Evolutionary conservation across 352 stramenopile genomes (phyloP).

Genomic region (Phytopythium cucurbitacearum): DNA sequence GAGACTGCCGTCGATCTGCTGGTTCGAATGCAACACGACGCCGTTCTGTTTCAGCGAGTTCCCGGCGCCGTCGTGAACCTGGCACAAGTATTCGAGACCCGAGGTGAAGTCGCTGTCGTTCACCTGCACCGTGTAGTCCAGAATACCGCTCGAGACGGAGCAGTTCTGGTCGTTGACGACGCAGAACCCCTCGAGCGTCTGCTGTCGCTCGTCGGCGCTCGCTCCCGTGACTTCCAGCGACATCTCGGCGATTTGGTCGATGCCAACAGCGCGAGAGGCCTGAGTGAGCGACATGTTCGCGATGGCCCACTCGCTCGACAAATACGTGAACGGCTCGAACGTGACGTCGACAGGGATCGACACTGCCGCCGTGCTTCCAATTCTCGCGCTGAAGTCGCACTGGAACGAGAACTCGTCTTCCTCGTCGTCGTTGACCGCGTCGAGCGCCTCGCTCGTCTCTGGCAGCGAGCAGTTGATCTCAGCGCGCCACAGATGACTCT

Average conservation of each 20-base stretch:
- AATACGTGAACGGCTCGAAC: conserved; percentile 5
- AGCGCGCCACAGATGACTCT: conserved; percentile 1
- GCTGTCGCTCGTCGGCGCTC: conserved; percentile 1
- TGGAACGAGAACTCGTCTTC: background rate
- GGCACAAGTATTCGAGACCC: conserved; percentile 29
- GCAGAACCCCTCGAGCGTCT: conserved; percentile 22
- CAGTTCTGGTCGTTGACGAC: conserved; percentile 26
- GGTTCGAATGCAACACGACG: conserved; percentile 16
- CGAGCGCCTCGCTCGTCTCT: conserved; percentile 2
- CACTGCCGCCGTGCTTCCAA: background rate
- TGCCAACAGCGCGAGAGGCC: background rate
- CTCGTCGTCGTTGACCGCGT: background rate
- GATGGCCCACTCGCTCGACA: conserved; percentile 8
- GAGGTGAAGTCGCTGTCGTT: conserved; percentile 32
- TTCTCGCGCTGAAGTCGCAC: conserved; percentile 1
- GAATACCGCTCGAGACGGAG: conserved; percentile 16
- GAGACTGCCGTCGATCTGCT: conserved; percentile 30
- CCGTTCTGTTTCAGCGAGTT: conserved; percentile 19
- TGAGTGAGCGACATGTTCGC: conserved; percentile 2
- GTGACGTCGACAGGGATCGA: conserved; percentile 1
- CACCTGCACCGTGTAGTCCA: conserved; percentile 38
- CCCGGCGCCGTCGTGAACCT: conserved; percentile 21
- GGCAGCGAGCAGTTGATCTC: conserved; percentile 7
- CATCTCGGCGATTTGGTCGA: conserved; percentile 4
- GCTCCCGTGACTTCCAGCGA: conserved; percentile 3